phyloP scores from a whole-genome alignment of 257 asterid genomes.

The Solanum commersonii region DNA sequence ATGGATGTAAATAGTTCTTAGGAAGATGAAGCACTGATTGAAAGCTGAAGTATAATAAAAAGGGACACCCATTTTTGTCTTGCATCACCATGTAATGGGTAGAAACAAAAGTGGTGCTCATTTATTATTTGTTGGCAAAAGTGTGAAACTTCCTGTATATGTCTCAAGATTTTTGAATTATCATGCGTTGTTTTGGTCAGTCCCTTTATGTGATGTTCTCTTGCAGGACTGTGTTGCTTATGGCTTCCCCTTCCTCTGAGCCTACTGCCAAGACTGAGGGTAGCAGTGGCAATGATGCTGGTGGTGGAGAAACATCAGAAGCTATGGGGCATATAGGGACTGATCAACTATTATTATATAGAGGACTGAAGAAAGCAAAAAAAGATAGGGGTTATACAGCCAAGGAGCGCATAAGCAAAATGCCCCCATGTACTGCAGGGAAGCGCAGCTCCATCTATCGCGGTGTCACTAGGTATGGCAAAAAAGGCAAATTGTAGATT shows the following conservation, averaged over 20 bases:
- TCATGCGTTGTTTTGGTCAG: neutral
- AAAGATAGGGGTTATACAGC: conserved; percentile 93
- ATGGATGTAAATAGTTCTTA: neutral
- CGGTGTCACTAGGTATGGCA: conserved; percentile 83
- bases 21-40: neutral
- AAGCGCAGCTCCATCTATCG: conserved; percentile 96
- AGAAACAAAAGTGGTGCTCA: neutral
- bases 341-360: conserved; percentile 56
- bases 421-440: conserved; percentile 98
- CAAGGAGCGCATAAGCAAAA: conserved; percentile 94
- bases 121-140: neutral
- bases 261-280: conserved; percentile 51
- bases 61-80: neutral
- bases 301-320: conserved; percentile 56
- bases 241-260: conserved; percentile 72
- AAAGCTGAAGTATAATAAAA: neutral
- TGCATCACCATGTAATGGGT: neutral
- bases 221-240: conserved; percentile 8
- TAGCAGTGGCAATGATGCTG: conserved; percentile 18
- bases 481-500: neutral
- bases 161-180: neutral
- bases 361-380: conserved; percentile 91
- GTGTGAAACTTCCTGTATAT: neutral
- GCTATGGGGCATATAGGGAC: conserved; percentile 17
- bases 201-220: neutral